Percentiles rank a stretch among this genome's conserved stretches.
phyloP scores from a whole-genome alignment of 2,329 filamentous ascomycete species.

The Penicillium oxalicum region DNA sequence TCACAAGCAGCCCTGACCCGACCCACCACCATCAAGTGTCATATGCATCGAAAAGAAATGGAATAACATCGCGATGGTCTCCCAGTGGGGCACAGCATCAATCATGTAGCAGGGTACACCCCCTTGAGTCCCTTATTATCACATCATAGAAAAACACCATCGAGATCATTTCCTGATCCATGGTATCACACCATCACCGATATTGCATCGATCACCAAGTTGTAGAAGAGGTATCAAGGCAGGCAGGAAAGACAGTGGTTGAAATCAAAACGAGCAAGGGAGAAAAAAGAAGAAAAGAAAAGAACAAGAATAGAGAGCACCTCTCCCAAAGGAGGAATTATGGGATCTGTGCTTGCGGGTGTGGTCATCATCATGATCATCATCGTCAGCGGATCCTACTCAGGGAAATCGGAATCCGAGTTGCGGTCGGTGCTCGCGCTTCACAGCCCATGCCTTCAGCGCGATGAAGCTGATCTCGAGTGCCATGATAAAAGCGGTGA shows the following conservation, averaged over 20 bases:
- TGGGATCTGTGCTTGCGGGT: too few relatives aligned
- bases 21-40: too few relatives aligned
- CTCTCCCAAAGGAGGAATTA: too few relatives aligned
- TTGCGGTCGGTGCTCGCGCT: conserved; percentile 34
- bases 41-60: too few relatives aligned
- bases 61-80: too few relatives aligned
- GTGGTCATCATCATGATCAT: too few relatives aligned
- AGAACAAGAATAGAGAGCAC: too few relatives aligned
- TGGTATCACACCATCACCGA: not conserved
- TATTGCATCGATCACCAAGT: not conserved
- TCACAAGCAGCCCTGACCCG: too few relatives aligned
- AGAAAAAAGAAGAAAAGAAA: too few relatives aligned
- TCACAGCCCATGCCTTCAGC: conserved; percentile 78
- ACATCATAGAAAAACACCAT: too few relatives aligned
- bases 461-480: conserved; percentile 73
- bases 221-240: conserved; percentile 2
- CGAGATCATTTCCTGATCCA: not conserved
- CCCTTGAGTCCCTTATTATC: too few relatives aligned
- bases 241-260: not conserved
- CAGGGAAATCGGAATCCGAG: conserved; percentile 29
- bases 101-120: too few relatives aligned
- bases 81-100: not conserved
- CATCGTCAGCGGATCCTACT: not conserved
- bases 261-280: not conserved
- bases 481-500: conserved; percentile 77